Evolutionary conservation across 208 protist genomes (phyloP).

Genomic region (Spongospora subterranea): DNA sequence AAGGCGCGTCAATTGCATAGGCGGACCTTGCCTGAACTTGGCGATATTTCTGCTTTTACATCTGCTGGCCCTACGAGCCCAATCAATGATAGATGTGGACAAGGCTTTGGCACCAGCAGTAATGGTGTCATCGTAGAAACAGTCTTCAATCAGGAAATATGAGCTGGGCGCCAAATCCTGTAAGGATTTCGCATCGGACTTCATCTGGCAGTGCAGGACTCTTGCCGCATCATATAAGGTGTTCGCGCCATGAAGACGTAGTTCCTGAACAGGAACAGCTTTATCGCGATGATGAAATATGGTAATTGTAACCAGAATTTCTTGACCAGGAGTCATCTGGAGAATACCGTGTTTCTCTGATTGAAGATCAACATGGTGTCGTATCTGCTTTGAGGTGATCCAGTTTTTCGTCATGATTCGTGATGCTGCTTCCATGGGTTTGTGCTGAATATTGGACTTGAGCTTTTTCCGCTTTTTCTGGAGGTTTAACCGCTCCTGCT

Average conservation of each 20-base stretch:
- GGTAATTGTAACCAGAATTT: background rate
- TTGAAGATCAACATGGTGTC: background rate
- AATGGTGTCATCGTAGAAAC: background rate
- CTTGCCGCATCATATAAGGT: background rate
- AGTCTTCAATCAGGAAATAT: constrained; percentile 48
- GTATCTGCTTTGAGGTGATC: background rate
- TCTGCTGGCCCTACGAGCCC: too few relatives aligned
- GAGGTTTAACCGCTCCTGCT: background rate
- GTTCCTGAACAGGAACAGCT: background rate
- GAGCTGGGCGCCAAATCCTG: background rate
- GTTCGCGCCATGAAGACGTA: background rate
- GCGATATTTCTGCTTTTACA: background rate
- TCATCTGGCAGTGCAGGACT: background rate
- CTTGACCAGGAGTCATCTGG: background rate
- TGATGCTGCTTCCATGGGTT: background rate
- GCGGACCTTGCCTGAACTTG: background rate
- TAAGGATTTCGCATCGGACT: background rate
- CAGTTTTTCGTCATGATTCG: background rate
- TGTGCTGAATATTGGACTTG: too few relatives aligned
- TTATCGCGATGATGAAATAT: background rate
- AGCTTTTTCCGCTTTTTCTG: background rate
- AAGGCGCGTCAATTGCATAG: background rate
- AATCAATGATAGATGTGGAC: background rate
- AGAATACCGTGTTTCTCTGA: background rate
- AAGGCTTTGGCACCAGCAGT: background rate